Percentiles rank a stretch among this genome's conserved stretches.
phyloP scores from a whole-genome alignment of 169 alveolate genomes.

The Plasmodium inui region DNA sequence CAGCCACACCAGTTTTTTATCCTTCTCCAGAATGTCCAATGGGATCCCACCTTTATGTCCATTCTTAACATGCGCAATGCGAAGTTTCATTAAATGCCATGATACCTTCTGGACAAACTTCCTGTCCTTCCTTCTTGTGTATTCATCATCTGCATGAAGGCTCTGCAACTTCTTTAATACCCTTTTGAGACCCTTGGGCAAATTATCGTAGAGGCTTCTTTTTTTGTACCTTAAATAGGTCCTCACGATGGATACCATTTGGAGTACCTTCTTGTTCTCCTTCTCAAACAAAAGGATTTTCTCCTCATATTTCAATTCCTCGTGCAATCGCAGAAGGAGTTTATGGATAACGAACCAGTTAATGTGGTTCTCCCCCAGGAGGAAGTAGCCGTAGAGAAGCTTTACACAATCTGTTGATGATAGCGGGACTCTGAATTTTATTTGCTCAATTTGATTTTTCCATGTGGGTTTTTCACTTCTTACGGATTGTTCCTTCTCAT shows the following conservation, averaged over 20 bases:
- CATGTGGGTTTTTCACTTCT: neutral
- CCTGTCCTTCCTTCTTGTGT: constrained; percentile 31
- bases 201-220: constrained; percentile 28
- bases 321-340: constrained; percentile 15
- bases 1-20: constrained; percentile 81
- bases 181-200: constrained; percentile 37
- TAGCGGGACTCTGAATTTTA: constrained; percentile 3
- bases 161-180: constrained; percentile 19
- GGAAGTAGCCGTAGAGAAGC: constrained; percentile 21
- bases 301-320: constrained; percentile 10
- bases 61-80: constrained; percentile 78
- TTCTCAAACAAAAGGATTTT: neutral
- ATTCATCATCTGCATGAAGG: neutral
- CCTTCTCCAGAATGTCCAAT: constrained; percentile 82
- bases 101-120: constrained; percentile 75
- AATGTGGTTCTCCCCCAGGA: constrained; percentile 43
- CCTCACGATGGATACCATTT: constrained; percentile 30
- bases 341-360: constrained; percentile 41
- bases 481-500: neutral
- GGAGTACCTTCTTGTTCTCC: constrained; percentile 10
- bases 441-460: neutral
- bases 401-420: constrained; percentile 24
- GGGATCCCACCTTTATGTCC: constrained; percentile 78
- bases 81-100: constrained; percentile 79
- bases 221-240: constrained; percentile 46